phyloP scores from a whole-genome alignment of 345 rosid genomes.

The Dovyalis caffra region DNA sequence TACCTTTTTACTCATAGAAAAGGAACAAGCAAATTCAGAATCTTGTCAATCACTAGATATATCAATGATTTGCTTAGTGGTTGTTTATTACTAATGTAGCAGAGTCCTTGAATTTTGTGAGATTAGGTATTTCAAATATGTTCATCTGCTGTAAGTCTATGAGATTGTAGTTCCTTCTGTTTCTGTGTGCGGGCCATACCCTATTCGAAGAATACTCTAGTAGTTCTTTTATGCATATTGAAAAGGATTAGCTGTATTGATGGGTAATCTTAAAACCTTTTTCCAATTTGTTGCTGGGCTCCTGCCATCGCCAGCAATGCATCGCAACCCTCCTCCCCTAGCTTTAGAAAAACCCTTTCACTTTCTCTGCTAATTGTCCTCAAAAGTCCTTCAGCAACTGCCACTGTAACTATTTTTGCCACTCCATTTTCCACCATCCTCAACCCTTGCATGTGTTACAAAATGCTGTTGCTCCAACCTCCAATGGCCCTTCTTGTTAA shows the following conservation, averaged over 20 bases:
- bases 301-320: not conserved
- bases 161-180: not conserved
- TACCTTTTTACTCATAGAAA: not conserved
- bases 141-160: not conserved
- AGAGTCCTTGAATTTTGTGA: not conserved
- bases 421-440: too few relatives aligned
- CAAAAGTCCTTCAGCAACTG: not conserved
- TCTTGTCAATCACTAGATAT: too few relatives aligned
- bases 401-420: not conserved
- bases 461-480: not conserved
- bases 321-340: too few relatives aligned
- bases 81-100: not conserved
- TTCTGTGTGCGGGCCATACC: not conserved
- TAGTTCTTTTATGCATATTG: not conserved
- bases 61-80: not conserved
- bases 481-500: not conserved
- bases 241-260: not conserved
- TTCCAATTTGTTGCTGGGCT: not conserved
- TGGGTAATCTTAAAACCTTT: not conserved
- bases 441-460: not conserved
- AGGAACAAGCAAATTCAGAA: not conserved
- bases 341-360: not conserved
- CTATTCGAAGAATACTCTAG: not conserved
- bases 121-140: not conserved
- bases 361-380: not conserved